Conservation (phyloP, 1,139 yeast species). For the Pichia sp. region DNA sequence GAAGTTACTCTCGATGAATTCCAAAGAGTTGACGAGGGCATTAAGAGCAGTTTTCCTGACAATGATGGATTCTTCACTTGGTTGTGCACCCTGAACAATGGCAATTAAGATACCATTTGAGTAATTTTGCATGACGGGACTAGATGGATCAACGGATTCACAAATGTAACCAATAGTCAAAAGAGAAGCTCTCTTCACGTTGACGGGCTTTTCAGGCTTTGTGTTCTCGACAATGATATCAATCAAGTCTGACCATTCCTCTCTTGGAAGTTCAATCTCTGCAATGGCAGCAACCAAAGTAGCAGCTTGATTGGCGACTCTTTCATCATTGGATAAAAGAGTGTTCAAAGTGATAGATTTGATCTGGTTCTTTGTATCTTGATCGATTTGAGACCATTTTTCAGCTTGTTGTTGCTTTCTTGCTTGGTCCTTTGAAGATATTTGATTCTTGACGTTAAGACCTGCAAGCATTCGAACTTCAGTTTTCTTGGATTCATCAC, state of each 20-base stretch:
- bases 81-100: constrained; percentile 92
- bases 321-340: constrained; percentile 57
- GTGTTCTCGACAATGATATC: constrained; percentile 81
- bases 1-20: constrained; percentile 82
- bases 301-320: constrained; percentile 86
- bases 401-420: constrained; percentile 47
- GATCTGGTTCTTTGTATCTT: constrained; percentile 50
- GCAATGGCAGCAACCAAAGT: constrained; percentile 96
- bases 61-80: constrained; percentile 61
- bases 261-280: constrained; percentile 82
- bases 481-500: constrained; percentile 54
- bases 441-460: constrained; percentile 76
- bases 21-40: constrained; percentile 86
- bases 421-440: constrained; percentile 64
- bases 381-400: constrained; percentile 57
- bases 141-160: constrained; percentile 85
- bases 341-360: constrained; percentile 62
- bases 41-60: constrained; percentile 89
- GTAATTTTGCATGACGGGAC: constrained; percentile 72
- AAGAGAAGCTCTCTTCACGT: constrained; percentile 80
- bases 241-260: constrained; percentile 85
- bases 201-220: constrained; percentile 63
- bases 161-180: constrained; percentile 93
- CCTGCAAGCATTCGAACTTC: constrained; percentile 95
- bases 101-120: constrained; percentile 92